Percentiles rank a stretch among this genome's conserved stretches.
These are phyloP conservation scores for Biscutella laevigata DNA, from an alignment of 441 rosid species.

Conservation along the genomic window DNA sequence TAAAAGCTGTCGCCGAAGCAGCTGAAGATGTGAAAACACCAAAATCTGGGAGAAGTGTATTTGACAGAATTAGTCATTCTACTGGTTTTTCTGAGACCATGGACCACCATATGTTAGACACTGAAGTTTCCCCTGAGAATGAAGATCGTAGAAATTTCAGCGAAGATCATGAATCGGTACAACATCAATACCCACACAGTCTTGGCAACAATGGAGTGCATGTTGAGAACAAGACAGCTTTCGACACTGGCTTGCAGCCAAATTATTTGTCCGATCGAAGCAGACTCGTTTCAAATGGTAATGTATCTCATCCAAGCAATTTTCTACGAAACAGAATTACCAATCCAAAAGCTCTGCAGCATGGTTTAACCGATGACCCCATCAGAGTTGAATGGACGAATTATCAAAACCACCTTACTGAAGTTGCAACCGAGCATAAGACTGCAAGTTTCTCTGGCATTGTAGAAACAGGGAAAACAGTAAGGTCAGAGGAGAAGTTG, in stretches of 20 bases:
- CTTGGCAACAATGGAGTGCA: slow-evolving; percentile 32
- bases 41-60: slow-evolving; percentile 66
- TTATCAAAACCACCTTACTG: slow-evolving; percentile 31
- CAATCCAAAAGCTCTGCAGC: slow-evolving; percentile 33
- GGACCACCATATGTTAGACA: slow-evolving; percentile 25
- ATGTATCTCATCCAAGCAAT: slow-evolving; percentile 30
- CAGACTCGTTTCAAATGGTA: slow-evolving; percentile 29
- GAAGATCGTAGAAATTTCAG: slow-evolving; percentile 37
- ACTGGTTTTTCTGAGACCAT: slow-evolving; percentile 30
- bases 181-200: slow-evolving; percentile 24
- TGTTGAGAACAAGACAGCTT: slow-evolving; percentile 30
- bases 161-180: slow-evolving; percentile 27
- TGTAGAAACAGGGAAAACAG: slow-evolving; percentile 42
- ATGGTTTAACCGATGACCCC: slow-evolving; percentile 35
- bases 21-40: slow-evolving; percentile 65
- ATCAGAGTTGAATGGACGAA: slow-evolving; percentile 23
- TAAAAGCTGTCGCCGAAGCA: slow-evolving; percentile 87
- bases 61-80: slow-evolving; percentile 70
- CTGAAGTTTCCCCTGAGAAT: slow-evolving; percentile 35
- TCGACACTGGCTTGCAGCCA: slow-evolving; percentile 36
- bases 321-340: slow-evolving; percentile 36
- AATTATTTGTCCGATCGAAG: slow-evolving; percentile 37
- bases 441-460: slow-evolving; percentile 35
- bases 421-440: slow-evolving; percentile 33
- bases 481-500: slow-evolving; percentile 36